phyloP scores from a whole-genome alignment of 805 yeast species.

The Candida bentonensis region DNA sequence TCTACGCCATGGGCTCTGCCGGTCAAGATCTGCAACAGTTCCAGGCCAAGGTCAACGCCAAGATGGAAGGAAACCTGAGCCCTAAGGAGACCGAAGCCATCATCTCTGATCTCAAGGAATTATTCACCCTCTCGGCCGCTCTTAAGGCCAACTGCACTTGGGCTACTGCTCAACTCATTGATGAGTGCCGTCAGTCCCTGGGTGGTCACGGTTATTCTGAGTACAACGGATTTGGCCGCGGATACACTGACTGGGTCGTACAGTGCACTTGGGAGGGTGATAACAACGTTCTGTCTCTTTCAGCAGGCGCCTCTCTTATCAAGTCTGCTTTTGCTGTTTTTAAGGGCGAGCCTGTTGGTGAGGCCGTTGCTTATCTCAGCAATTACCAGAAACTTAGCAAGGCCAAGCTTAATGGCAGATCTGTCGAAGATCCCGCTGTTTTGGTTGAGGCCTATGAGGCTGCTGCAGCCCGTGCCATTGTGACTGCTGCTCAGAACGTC shows the following conservation, averaged over 20 bases:
- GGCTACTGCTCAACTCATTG: conserved; percentile 59
- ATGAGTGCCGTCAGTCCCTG: conserved; percentile 74
- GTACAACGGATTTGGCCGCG: conserved; percentile 73
- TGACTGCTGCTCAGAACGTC: conserved; percentile 17
- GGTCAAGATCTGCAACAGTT: conserved; percentile 42
- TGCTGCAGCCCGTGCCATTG: conserved; percentile 19
- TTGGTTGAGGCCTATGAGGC: conserved; percentile 24
- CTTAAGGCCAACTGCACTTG: conserved; percentile 75
- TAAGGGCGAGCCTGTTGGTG: conserved; percentile 29
- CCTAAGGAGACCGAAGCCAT: conserved; percentile 32
- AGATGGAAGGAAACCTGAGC: conserved; percentile 26
- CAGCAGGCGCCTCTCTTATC: conserved; percentile 59
- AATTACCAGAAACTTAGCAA: conserved; percentile 3
- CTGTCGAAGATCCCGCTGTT: conserved; percentile 14
- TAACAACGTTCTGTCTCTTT: conserved; percentile 64
- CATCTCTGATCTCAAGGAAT: conserved; percentile 47
- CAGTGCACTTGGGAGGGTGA: conserved; percentile 96
- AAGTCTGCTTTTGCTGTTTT: conserved; percentile 28
- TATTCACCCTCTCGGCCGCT: conserved; percentile 69
- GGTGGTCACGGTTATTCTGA: conserved; percentile 88
- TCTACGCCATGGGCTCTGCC: conserved; percentile 57
- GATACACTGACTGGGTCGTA: conserved; percentile 76
- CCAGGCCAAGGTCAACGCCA: conserved; percentile 33
- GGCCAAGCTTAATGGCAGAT: conserved; percentile 13
- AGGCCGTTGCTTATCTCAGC: conserved; percentile 30